Conservation (phyloP, 2,329 filamentous ascomycete species). For the Orbilia ellipsospora region DNA sequence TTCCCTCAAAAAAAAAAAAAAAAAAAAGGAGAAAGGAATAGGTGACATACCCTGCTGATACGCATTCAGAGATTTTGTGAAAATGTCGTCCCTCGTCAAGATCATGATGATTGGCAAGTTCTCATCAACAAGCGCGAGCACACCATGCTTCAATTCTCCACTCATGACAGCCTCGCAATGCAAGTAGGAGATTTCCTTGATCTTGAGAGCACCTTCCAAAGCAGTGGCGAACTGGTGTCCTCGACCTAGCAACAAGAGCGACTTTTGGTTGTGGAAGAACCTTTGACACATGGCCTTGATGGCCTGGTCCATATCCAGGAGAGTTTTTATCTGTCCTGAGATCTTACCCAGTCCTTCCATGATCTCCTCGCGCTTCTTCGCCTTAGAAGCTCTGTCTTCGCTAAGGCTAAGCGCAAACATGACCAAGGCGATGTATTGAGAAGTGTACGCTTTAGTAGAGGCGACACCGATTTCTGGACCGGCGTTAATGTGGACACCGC, state of each 20-base stretch:
- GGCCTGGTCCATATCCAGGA: slow-evolving; percentile 87
- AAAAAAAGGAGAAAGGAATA: neutral
- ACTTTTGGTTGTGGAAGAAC: slow-evolving; percentile 97
- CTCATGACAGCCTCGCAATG: slow-evolving; percentile 99
- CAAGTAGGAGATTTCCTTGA: slow-evolving; percentile 99
- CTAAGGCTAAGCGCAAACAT: slow-evolving; percentile 98
- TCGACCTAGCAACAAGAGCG: slow-evolving; percentile 88
- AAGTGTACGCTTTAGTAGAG: slow-evolving; percentile 99
- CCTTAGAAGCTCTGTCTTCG: slow-evolving; percentile 96
- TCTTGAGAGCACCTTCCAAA: slow-evolving; percentile 96
- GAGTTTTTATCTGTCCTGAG: slow-evolving; percentile 89
- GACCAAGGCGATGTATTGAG: slow-evolving; percentile 99
- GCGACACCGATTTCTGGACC: slow-evolving; percentile 98
- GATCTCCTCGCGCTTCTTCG: slow-evolving; percentile 89
- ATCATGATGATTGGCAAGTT: slow-evolving; percentile 99
- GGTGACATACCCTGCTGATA: slow-evolving; percentile 85
- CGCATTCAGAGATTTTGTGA: slow-evolving; percentile 98
- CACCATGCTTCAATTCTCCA: slow-evolving; percentile 98
- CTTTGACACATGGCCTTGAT: slow-evolving; percentile 95
- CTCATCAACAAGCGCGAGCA: slow-evolving; percentile 95
- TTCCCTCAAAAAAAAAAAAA: neutral
- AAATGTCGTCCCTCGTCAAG: slow-evolving; percentile 92
- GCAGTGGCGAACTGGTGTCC: slow-evolving; percentile 97
- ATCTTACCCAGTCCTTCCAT: slow-evolving; percentile 91
- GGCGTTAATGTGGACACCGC: slow-evolving; percentile 99